phyloP scores from a whole-genome alignment of 2,329 filamentous ascomycete genomes.

The Microcyclosporella mali region DNA sequence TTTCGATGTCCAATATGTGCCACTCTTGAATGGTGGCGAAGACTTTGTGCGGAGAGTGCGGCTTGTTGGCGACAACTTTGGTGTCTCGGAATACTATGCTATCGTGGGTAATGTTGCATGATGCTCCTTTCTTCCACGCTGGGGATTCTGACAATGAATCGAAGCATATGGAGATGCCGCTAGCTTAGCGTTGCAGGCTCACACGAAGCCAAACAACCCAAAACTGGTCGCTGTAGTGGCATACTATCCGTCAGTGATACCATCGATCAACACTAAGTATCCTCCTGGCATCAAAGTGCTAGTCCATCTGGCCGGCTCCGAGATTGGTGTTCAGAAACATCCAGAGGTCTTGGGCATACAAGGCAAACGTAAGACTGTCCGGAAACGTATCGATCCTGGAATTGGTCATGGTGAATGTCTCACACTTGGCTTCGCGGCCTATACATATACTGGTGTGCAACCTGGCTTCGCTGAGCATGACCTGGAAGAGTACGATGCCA shows the following conservation, averaged over 20 bases:
- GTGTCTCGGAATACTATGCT: conserved; percentile 54
- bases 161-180: conserved; percentile 58
- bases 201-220: conserved; percentile 48
- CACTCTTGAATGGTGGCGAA: conserved; percentile 45
- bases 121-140: neutral
- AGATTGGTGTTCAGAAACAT: conserved; percentile 44
- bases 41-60: conserved; percentile 44
- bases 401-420: conserved; percentile 45
- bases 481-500: conserved; percentile 59
- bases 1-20: conserved; percentile 53
- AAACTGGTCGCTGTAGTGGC: conserved; percentile 55
- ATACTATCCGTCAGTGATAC: conserved; percentile 57
- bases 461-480: conserved; percentile 67
- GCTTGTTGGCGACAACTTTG: conserved; percentile 49
- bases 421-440: conserved; percentile 42
- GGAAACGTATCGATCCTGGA: conserved; percentile 46
- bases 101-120: conserved; percentile 48
- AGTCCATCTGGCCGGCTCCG: conserved; percentile 51
- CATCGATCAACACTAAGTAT: conserved; percentile 43
- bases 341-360: conserved; percentile 49
- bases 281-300: conserved; percentile 44
- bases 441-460: conserved; percentile 51
- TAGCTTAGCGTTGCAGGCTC: conserved; percentile 53
- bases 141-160: conserved; percentile 3
- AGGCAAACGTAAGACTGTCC: conserved; percentile 46